Evolutionary conservation across 805 yeast species (phyloP), one percentile per base, ranked within the genome.

Genomic region (Candida schatavii): DNA sequence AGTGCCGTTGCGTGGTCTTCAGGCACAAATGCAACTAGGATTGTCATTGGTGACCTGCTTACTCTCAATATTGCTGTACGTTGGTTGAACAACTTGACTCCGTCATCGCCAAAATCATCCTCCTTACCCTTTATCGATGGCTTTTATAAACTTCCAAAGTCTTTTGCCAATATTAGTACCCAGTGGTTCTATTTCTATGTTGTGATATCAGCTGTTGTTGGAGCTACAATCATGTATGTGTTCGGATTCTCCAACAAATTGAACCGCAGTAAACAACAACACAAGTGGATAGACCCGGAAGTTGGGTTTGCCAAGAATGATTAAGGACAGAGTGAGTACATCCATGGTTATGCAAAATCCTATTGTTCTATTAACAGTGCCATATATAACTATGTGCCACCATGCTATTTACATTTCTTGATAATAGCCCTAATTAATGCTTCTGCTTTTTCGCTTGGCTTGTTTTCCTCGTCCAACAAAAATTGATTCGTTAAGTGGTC

Each of bases 31-130:
- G 74, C 81, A 3, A 73, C 83, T 2, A 70, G 85, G 45, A 71
- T 75, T 29, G 80, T 81, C 15, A 85, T 85, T 56, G 90, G 89
- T 15, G 85, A 81, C 50, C 59, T 64, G 21, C 63, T 85, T 42
- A 72, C 83, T 7, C 56, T 85, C 25, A 71, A 68, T 39, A 70
- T 85, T 46, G 78, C 82, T 21, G 74, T 78, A 15, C 68, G 77
- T 43, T 85, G 91, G 91, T 52, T 66, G 38, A 63, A 64, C 37
- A 49, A 51, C 33, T 52, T 64, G 35, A 44, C 47, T 23, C 54
- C 51, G 11, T 23, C 29, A 21, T 15, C 20, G 18, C 22, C 13
- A 15, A 57, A 57, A n/a, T 49, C 58, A 2, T 26, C 33, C 11
- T 43, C 51, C 11, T 56, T 67, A 39, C 75, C 75, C 2, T 68